Conservation (phyloP, 371 early-diverging fungal species). For the Circinella umbellata region DNA sequence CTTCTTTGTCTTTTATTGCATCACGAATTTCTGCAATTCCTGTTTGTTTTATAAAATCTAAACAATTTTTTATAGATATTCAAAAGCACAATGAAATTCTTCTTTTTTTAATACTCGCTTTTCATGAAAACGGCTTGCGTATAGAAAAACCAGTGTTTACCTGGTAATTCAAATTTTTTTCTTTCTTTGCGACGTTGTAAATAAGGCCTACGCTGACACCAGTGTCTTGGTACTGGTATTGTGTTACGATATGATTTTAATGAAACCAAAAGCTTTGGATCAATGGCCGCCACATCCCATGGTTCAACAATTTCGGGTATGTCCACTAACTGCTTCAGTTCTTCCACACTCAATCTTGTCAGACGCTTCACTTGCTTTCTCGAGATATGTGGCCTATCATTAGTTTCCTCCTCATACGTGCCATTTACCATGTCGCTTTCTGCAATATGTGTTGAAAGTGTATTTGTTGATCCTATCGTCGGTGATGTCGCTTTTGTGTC, state of each 20-base stretch:
- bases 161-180: constrained; percentile 84
- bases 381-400: constrained; percentile 26
- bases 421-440: too few relatives aligned
- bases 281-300: constrained; percentile 85
- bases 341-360: constrained; percentile 78
- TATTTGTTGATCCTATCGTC: not conserved
- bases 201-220: constrained; percentile 90
- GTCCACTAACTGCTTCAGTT: constrained; percentile 80
- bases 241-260: constrained; percentile 84
- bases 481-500: not conserved
- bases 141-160: constrained; percentile 22
- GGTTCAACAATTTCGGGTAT: constrained; percentile 95
- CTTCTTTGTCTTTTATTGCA: constrained; percentile 78
- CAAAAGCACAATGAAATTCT: too few relatives aligned
- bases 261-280: constrained; percentile 80
- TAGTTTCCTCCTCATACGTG: not conserved
- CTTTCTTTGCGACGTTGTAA: constrained; percentile 87
- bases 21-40: constrained; percentile 91
- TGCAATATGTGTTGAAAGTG: too few relatives aligned
- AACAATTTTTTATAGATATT: too few relatives aligned
- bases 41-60: constrained; percentile 88
- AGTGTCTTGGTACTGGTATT: constrained; percentile 92
- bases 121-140: too few relatives aligned
- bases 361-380: constrained; percentile 65
- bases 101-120: too few relatives aligned